phyloP scores from a whole-genome alignment of 2,329 filamentous ascomycete species.

The Nothopassalora personata region DNA sequence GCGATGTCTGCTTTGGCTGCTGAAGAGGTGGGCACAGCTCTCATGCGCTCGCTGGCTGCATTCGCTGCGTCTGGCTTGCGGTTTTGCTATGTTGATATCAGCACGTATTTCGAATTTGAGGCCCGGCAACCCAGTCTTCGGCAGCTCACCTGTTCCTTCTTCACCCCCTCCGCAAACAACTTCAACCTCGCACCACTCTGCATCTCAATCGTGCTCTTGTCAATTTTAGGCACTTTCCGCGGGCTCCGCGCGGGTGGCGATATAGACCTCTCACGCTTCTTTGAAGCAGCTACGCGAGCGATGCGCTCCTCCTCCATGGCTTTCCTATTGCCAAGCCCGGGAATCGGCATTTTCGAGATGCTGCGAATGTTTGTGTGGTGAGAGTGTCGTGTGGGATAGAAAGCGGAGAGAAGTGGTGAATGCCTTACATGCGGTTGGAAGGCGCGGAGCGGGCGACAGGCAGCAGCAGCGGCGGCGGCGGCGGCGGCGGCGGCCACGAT shows the following conservation, averaged over 20 bases:
- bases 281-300: conserved; percentile 52
- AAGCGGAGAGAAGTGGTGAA: background rate
- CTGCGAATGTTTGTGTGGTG: background rate
- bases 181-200: conserved; percentile 24
- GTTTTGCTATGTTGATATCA: conserved; percentile 11
- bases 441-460: background rate
- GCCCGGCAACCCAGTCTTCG: background rate
- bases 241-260: conserved; percentile 29
- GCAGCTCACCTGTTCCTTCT: conserved; percentile 15
- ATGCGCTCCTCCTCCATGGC: conserved; percentile 82
- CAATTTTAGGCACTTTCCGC: conserved; percentile 26
- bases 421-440: conserved; percentile 1
- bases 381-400: background rate
- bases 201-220: conserved; percentile 14
- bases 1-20: background rate
- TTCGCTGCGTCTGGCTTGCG: conserved; percentile 20
- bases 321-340: conserved; percentile 62
- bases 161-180: conserved; percentile 21
- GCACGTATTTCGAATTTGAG: background rate
- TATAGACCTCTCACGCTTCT: conserved; percentile 54
- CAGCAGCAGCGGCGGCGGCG: background rate
- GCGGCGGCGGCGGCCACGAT: background rate
- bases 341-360: conserved; percentile 26
- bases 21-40: conserved; percentile 3
- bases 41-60: conserved; percentile 14